These are phyloP conservation scores for Cutaneotrichosporon daszewskae DNA, from an alignment of 1,284 basidiomycete genomes.

Conservation along the genomic window DNA sequence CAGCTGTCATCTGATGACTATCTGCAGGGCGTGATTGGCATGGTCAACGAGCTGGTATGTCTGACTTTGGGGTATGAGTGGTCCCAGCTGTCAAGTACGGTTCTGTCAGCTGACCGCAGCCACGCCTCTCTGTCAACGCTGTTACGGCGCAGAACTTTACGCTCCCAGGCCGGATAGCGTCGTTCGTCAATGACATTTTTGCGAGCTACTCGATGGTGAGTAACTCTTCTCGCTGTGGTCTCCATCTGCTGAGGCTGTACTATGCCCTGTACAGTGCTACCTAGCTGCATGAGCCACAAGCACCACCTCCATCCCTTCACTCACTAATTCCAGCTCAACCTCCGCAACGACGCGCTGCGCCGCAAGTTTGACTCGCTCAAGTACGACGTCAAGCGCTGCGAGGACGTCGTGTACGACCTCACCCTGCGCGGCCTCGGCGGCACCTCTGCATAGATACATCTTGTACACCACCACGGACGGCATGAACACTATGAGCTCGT, in stretches of 20 bases:
- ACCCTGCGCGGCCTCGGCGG: slow-evolving; percentile 23
- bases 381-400: slow-evolving; percentile 48
- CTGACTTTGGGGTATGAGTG: no score
- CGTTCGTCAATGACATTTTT: slow-evolving; percentile 48
- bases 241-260: not conserved
- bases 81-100: not conserved
- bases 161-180: slow-evolving; percentile 44
- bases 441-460: not conserved
- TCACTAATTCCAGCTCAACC: slow-evolving; percentile 39
- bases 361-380: slow-evolving; percentile 48
- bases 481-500: no score
- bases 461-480: not conserved
- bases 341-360: slow-evolving; percentile 46
- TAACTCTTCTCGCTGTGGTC: not conserved
- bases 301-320: no score
- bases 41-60: slow-evolving; percentile 48
- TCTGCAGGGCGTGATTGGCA: slow-evolving; percentile 47
- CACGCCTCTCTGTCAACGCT: slow-evolving; percentile 46
- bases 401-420: slow-evolving; percentile 49
- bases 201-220: slow-evolving; percentile 46
- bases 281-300: not conserved
- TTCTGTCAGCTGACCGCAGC: slow-evolving; percentile 24
- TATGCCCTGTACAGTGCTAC: not conserved
- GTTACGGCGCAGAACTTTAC: slow-evolving; percentile 47
- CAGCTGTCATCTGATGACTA: slow-evolving; percentile 46